These are phyloP conservation scores for Chamaecyparis obtusa DNA, from an alignment of 75 land plant species.

Conservation along the genomic window DNA sequence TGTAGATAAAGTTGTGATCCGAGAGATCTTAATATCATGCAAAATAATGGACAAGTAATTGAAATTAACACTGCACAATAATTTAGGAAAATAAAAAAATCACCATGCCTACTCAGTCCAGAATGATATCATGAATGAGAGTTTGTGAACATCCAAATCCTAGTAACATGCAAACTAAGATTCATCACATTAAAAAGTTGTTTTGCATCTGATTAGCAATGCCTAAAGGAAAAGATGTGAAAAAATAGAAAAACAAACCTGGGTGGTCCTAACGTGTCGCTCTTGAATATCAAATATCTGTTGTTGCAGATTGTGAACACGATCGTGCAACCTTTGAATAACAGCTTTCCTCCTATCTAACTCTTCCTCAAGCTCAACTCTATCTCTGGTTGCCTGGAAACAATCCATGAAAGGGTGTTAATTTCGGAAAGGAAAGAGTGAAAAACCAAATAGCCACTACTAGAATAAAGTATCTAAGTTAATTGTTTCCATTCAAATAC, in stretches of 20 bases:
- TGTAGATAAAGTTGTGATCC: not conserved
- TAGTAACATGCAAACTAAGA: not conserved
- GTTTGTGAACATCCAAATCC: not conserved
- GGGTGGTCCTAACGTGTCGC: constrained; percentile 57
- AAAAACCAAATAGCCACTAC: not conserved
- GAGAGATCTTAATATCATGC: not conserved
- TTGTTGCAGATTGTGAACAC: constrained; percentile 41
- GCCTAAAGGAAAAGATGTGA: not conserved
- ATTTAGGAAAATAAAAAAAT: not conserved
- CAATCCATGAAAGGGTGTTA: not conserved
- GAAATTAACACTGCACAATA: not conserved
- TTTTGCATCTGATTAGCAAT: not conserved
- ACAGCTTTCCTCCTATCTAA: constrained; percentile 22
- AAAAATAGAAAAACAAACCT: constrained; percentile 32
- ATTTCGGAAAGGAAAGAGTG: not conserved
- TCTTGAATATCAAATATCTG: constrained; percentile 68
- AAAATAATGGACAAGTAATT: not conserved
- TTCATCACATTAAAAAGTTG: not conserved
- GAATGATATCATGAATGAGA: not conserved
- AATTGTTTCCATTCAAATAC: not conserved
- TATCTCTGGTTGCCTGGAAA: constrained; percentile 61
- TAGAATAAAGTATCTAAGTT: not conserved
- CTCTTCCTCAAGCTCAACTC: constrained; percentile 62
- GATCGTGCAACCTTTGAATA: constrained; percentile 39
- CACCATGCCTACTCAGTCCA: not conserved